Evolutionary conservation across 257 asterid genomes (phyloP), one percentile per base, ranked within the genome.

Genomic region (Rhazya stricta): DNA sequence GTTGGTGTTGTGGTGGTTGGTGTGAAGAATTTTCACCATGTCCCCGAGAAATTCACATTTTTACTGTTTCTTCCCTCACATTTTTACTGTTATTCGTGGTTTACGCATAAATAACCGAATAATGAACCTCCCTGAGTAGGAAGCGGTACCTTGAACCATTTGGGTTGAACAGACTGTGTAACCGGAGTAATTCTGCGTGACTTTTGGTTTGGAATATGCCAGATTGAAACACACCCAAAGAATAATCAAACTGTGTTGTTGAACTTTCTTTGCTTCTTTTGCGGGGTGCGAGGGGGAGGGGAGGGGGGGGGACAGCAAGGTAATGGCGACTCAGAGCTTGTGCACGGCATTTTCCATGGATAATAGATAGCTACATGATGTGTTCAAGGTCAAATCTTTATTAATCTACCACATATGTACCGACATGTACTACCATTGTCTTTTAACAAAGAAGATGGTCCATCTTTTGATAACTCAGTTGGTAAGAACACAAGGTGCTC

Each of bases 341-440:
- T 62, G 43, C 68, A 62, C 43, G 25, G 23, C 68, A 32, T 62
- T 30, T 62, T 61, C n/a, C 23, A 25, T 16, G 25, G 10, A 16
- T 15, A 34, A 23, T 61, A 1, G n/a, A 61, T 61, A 37, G 19
- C 23, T 45, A 43, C n/a, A 30, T 53, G 27, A 53, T 12, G 15
- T 23, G 51, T 72, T 15, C 16, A 73, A 41, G 43, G 69, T 73
- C 77, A 73, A 73, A 58, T 16, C 77, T 58, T 29, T 37, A 58
- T 42, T 50, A 57, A 57, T 72, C 41, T 54, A 56, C 69, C 69
- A 56, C 76, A 18, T 13, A 13, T 58, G 69, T 34, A 58, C 69
- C 69, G 69, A 73, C 77, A 73, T 58, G 57, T 73, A 39, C 68
- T 16, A 25, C 36, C 29, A 9, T 6, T 66, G 32, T 5, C 58